Conservation (phyloP, 768 basidiomycete genomes). For the Coprinopsis strossmayeri region DNA sequence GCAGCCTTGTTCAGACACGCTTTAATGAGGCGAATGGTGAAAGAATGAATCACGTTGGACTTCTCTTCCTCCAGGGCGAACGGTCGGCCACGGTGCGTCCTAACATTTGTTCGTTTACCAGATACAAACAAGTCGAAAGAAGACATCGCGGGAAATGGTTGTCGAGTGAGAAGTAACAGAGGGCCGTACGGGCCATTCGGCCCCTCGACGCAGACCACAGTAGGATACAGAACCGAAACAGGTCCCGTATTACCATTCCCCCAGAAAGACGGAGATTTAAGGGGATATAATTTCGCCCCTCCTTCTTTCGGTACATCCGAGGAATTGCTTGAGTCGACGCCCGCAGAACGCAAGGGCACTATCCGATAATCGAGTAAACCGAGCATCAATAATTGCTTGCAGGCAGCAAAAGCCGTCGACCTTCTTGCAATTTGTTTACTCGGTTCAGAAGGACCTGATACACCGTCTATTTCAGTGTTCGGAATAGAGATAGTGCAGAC, state of each 20-base stretch:
- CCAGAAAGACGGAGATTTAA: conserved; percentile 69
- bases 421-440: conserved; percentile 51
- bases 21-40: conserved; percentile 59
- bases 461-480: conserved; percentile 30
- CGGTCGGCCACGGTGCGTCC: conserved; percentile 40
- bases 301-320: conserved; percentile 18
- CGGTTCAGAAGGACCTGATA: conserved; percentile 38
- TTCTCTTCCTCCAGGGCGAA: conserved; percentile 41
- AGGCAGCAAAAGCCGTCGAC: conserved; percentile 52
- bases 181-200: conserved; percentile 31
- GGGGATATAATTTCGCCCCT: conserved; percentile 49
- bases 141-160: conserved; percentile 53
- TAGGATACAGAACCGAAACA: conserved; percentile 45
- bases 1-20: conserved; percentile 64
- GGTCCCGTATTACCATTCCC: conserved; percentile 26
- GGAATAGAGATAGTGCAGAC: conserved; percentile 45
- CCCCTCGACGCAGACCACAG: conserved; percentile 36
- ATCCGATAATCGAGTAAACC: conserved; percentile 48
- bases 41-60: conserved; percentile 44
- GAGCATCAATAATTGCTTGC: conserved; percentile 37
- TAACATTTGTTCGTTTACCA: conserved; percentile 36
- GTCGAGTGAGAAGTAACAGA: conserved; percentile 59
- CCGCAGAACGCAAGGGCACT: conserved; percentile 33
- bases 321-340: conserved; percentile 14
- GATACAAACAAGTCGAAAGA: conserved; percentile 56